Evolutionary conservation across 495 filamentous ascomycete species (phyloP).

Genomic region (Aspergillus ostianus): DNA sequence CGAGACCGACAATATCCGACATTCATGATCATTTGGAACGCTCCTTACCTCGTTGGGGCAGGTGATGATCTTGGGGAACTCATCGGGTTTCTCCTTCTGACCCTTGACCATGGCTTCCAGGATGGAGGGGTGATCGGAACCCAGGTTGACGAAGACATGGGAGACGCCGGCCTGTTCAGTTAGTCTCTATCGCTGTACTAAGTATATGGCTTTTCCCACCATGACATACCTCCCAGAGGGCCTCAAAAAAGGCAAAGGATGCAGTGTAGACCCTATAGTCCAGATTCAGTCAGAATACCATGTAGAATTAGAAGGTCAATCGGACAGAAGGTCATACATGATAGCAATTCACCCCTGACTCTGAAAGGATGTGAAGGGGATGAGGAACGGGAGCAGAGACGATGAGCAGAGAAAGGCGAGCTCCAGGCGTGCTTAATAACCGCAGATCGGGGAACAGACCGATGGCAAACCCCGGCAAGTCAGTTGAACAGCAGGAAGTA

Average conservation of each 20-base stretch:
- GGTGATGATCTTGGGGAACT: slow-evolving; percentile 85
- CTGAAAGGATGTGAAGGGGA: background rate
- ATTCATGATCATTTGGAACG: too few species aligned
- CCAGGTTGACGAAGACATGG: slow-evolving; percentile 91
- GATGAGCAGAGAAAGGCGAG: background rate
- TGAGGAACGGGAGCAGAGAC: background rate
- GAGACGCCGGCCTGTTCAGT: slow-evolving; percentile 69
- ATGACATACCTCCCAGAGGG: slow-evolving; percentile 68
- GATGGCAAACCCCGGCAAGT: background rate
- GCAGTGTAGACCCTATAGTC: slow-evolving; percentile 58
- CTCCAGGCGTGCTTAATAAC: background rate
- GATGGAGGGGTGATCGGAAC: slow-evolving; percentile 90
- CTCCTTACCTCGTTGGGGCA: slow-evolving; percentile 74
- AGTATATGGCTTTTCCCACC: too few species aligned
- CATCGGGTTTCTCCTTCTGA: slow-evolving; percentile 59
- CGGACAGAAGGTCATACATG: background rate
- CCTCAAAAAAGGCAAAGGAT: slow-evolving; percentile 91
- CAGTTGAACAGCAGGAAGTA: too few species aligned
- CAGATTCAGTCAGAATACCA: background rate
- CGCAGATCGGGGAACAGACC: background rate
- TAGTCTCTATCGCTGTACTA: slow-evolving; percentile 4
- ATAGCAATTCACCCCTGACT: background rate
- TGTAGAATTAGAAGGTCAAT: too few species aligned
- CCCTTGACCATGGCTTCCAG: slow-evolving; percentile 96
- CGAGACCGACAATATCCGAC: slow-evolving; percentile 2